Evolutionary conservation across 257 asterid species (phyloP), one percentile per base, ranked within the genome.

Genomic region (Mitragyna speciosa): DNA sequence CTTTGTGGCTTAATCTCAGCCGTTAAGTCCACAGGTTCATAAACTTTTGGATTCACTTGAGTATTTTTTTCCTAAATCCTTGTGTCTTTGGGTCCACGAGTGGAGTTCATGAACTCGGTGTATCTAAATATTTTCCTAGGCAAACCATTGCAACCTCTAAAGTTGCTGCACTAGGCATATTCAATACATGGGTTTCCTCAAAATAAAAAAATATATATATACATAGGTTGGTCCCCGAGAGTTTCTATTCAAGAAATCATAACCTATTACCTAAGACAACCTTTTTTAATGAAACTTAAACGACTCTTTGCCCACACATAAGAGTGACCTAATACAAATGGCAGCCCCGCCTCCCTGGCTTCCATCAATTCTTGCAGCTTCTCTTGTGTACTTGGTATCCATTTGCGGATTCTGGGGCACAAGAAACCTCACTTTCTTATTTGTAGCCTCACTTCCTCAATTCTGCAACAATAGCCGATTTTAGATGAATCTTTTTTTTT

Each of bases 111-210:
- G n/a, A n/a, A n/a, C n/a, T n/a, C n/a, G n/a, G n/a, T n/a, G n/a
- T n/a, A n/a, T n/a, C n/a, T n/a, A n/a, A n/a, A n/a, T n/a, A n/a
- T n/a, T n/a, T n/a, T n/a, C n/a, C n/a, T n/a, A n/a, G n/a, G n/a
- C n/a, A n/a, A n/a, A n/a, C n/a, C n/a, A 93, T 95, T 0, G 98
- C 99, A 66, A 95, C 99, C 89, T 95, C 97, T 66, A 95, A 85
- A 5, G 99, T 93, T 7, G 99, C 92, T 1, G 97, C 99, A 1
- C 90, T 90, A 47, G 97, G 97, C 70, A 95, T 93, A 74, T 93
- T 93, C 79, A 89, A 79, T 6, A 90, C 96, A 80, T 92, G n/a
- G n/a, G n/a, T n/a, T n/a, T n/a, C n/a, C n/a, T n/a, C n/a, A n/a
- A n/a, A n/a, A n/a, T n/a, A n/a, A n/a, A n/a, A n/a, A n/a, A n/a